A percentile compares a stretch with the other conserved stretches of the same genome.
Conservation (phyloP, 306 rosid genomes). For the Phaseolus lunatus region DNA sequence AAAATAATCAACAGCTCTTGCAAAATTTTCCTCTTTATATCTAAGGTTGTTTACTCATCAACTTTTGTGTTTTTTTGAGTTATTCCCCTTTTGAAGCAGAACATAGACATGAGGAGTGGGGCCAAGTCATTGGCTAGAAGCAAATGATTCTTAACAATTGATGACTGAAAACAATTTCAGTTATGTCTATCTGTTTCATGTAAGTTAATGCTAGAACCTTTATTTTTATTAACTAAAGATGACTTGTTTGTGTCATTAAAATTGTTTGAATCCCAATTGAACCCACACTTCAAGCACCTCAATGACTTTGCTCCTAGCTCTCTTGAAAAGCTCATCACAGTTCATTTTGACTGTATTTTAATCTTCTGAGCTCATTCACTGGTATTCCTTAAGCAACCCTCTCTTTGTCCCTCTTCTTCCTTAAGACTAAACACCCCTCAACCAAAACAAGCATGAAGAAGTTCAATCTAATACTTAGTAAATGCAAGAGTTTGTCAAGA, state of each 20-base stretch:
- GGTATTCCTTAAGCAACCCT: not conserved
- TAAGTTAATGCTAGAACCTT: constrained; percentile 24
- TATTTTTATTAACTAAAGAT: constrained; percentile 44
- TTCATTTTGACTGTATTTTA: constrained; percentile 53
- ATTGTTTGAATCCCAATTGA: constrained; percentile 56
- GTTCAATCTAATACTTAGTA: constrained; percentile 66
- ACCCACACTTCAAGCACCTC: constrained; percentile 70
- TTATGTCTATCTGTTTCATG: constrained; percentile 40
- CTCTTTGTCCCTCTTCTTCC: constrained; percentile 20
- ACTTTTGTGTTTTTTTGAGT: not conserved
- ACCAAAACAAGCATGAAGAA: constrained; percentile 61
- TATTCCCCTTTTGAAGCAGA: not conserved
- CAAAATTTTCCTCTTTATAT: too few species aligned
- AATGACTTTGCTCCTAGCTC: constrained; percentile 62
- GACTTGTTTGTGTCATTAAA: constrained; percentile 54
- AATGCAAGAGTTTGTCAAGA: constrained; percentile 87
- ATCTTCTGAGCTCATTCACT: constrained; percentile 51
- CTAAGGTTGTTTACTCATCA: not conserved
- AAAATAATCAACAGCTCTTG: not conserved
- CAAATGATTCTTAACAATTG: constrained; percentile 1
- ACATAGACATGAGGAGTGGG: not conserved
- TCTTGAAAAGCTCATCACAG: constrained; percentile 34
- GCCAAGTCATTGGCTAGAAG: too few species aligned
- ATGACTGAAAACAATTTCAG: constrained; percentile 37
- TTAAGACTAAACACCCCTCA: not conserved